These are phyloP conservation scores for Bolboschoenoplectus hybrid DNA, from an alignment of 202 grass and related monocot species.

Conservation along the genomic window DNA sequence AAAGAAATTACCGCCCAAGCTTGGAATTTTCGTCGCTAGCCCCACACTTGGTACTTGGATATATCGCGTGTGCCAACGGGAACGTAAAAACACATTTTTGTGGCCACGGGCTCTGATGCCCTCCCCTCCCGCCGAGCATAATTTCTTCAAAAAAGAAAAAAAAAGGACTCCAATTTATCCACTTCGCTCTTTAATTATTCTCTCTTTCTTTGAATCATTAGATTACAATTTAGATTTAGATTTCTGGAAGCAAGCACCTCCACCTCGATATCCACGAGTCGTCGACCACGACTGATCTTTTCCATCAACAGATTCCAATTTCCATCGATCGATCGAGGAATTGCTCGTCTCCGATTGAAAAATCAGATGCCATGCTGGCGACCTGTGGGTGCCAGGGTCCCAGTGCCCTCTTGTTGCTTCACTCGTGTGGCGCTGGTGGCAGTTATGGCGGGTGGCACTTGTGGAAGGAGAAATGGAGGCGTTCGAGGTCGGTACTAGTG, in stretches of 20 bases:
- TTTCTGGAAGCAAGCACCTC: slow-evolving; percentile 25
- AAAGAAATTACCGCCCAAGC: slow-evolving; percentile 16
- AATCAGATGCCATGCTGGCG: slow-evolving; percentile 60
- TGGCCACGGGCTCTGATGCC: slow-evolving; percentile 21
- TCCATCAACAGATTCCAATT: slow-evolving; percentile 42
- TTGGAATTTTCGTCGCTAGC: background rate
- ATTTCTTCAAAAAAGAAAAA: slow-evolving; percentile 13
- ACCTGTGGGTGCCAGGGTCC: slow-evolving; percentile 51
- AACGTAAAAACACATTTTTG: slow-evolving; percentile 7
- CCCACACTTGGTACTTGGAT: background rate
- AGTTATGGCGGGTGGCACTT: slow-evolving; percentile 44
- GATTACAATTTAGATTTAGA: slow-evolving; percentile 4
- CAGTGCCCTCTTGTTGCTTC: slow-evolving; percentile 42
- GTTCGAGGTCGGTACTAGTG: slow-evolving; percentile 34
- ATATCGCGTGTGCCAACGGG: slow-evolving; percentile 25
- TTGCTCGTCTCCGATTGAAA: background rate
- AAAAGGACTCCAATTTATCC: background rate
- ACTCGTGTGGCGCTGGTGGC: slow-evolving; percentile 34
- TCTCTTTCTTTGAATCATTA: background rate
- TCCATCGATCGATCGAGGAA: slow-evolving; percentile 17
- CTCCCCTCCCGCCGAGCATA: slow-evolving; percentile 28
- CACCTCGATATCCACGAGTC: slow-evolving; percentile 32
- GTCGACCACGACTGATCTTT: slow-evolving; percentile 16
- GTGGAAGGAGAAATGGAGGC: slow-evolving; percentile 43
- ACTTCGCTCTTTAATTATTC: background rate